Conservation (phyloP, 2,329 filamentous ascomycete species). For the Alternaria conjuncta region DNA sequence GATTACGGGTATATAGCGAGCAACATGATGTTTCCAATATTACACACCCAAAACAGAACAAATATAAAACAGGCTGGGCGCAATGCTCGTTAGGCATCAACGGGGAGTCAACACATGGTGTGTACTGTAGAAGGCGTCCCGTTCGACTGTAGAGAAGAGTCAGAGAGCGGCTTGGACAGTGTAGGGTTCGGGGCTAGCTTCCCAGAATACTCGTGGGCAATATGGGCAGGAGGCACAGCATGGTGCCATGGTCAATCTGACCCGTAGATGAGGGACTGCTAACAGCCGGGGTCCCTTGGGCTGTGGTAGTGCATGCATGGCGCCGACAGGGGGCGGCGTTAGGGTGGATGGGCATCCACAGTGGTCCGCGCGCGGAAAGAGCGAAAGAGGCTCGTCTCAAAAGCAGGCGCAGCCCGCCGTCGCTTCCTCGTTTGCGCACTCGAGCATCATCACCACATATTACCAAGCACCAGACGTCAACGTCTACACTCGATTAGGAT, state of each 20-base stretch:
- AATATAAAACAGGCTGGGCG: slow-evolving; percentile 12
- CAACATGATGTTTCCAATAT: slow-evolving; percentile 16
- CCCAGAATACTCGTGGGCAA: slow-evolving; percentile 27
- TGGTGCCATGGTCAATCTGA: slow-evolving; percentile 31
- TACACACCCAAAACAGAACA: slow-evolving; percentile 13
- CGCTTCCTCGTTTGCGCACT: slow-evolving; percentile 24
- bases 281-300: slow-evolving; percentile 26
- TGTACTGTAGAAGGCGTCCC: neutral
- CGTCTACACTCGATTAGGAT: slow-evolving; percentile 24
- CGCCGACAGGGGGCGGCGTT: slow-evolving; percentile 22
- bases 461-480: slow-evolving; percentile 40
- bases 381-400: slow-evolving; percentile 22
- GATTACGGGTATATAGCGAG: slow-evolving; percentile 34
- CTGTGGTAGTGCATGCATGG: slow-evolving; percentile 22
- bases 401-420: slow-evolving; percentile 28
- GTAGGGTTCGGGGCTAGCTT: slow-evolving; percentile 20
- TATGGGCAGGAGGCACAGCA: slow-evolving; percentile 26
- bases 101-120: neutral
- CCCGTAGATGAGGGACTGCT: slow-evolving; percentile 38
- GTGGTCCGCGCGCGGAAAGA: slow-evolving; percentile 24
- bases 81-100: slow-evolving; percentile 11
- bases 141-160: slow-evolving; percentile 5
- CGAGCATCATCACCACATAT: slow-evolving; percentile 25
- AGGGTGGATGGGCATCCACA: slow-evolving; percentile 13
- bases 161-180: slow-evolving; percentile 8